Evolutionary conservation across 1,139 yeast species (phyloP), one percentile per base, ranked within the genome.

Genomic region (Suhomyces ambrosiae): DNA sequence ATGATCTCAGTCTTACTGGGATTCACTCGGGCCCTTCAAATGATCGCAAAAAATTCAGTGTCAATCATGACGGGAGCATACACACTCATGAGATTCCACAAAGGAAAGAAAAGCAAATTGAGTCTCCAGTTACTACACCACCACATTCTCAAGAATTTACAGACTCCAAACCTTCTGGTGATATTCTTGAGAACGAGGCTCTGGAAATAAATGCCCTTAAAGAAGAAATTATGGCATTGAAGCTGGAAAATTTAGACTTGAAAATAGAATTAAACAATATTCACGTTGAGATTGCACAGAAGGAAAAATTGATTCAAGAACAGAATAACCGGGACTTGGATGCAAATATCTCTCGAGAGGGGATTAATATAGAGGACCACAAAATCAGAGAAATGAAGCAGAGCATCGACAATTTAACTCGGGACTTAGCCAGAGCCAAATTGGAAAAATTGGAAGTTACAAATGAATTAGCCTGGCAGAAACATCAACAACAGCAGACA

Each of bases 121-220:
- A 45, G 8, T 53, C 60, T 3, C 58, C 60, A 4, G 38, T 46
- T 3, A 57, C 63, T 6, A 56, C 61, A 1, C 63, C 63, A 6
- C 63, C 63, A 6, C 48, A 46, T 13, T 57, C 61, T 5, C 60
- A 49, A 34, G 61, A 57, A 13, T 44, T 33, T 23, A 35, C 41
- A 47, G 10, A 28, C 41, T 8, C 46, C 46, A 23, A 16, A 21
- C 8, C 23, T 7, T 7, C 14, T 25, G 12, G 17, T 32, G 6
- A 33, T 5, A 23, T 33, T 11, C 24, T 28, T 21, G 28, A 18
- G 9, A 23, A 28, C 5, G 36, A 39, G 4, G 10, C 18, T 8
- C 7, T 29, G 10, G 44, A 40, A 14, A 19, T 35, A 19, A 23
- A 28, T 10, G 26, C 28, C 7, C 37, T 51, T 26, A 33, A 30